phyloP scores from a whole-genome alignment of 2,329 filamentous ascomycete species.

The Alternaria incomplexa region DNA sequence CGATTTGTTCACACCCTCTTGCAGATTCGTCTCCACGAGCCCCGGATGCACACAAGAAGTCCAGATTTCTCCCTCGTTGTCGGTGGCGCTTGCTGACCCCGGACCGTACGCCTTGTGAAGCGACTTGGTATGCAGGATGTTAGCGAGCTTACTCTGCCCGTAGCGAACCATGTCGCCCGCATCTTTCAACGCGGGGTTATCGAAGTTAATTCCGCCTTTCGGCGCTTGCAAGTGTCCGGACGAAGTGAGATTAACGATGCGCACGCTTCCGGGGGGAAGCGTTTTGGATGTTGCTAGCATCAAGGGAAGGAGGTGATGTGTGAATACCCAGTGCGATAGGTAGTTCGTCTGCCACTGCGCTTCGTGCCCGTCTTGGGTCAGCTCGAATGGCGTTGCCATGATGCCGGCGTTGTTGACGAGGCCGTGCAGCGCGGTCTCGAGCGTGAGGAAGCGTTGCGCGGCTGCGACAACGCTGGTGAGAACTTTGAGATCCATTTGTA shows the following conservation, averaged over 20 bases:
- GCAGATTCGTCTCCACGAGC: slow-evolving; percentile 21
- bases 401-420: slow-evolving; percentile 51
- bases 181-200: slow-evolving; percentile 3
- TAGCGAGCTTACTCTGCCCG: slow-evolving; percentile 32
- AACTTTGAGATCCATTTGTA: slow-evolving; percentile 44
- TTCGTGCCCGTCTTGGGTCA: slow-evolving; percentile 53
- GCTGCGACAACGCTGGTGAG: slow-evolving; percentile 42
- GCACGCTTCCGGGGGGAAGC: slow-evolving; percentile 39
- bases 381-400: slow-evolving; percentile 39
- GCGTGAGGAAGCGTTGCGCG: slow-evolving; percentile 30
- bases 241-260: slow-evolving; percentile 28
- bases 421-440: slow-evolving; percentile 45
- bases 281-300: slow-evolving; percentile 22
- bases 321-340: slow-evolving; percentile 53
- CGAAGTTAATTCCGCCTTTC: slow-evolving; percentile 23
- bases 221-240: slow-evolving; percentile 18
- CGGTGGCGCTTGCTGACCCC: slow-evolving; percentile 3
- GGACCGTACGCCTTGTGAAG: slow-evolving; percentile 16
- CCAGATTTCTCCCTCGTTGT: slow-evolving; percentile 15
- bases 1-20: neutral
- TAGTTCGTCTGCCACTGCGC: slow-evolving; percentile 56
- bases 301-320: slow-evolving; percentile 47
- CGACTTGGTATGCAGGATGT: slow-evolving; percentile 20
- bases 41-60: slow-evolving; percentile 27
- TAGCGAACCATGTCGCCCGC: slow-evolving; percentile 19